phyloP scores from a whole-genome alignment of 768 basidiomycete species.

The Hortiboletus flavorubellus region DNA sequence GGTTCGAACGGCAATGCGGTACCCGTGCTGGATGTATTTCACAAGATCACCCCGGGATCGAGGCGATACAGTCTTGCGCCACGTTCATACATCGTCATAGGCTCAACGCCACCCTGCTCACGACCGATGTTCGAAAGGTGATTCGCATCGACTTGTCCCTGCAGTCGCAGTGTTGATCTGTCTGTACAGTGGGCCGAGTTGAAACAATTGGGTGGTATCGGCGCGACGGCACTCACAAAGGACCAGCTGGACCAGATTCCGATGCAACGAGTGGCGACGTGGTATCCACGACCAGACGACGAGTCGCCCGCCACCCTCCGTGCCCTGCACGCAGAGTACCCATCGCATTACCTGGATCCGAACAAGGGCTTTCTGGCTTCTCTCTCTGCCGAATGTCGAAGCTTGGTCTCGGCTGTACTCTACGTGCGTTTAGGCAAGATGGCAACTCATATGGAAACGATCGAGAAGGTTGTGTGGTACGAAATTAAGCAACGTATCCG shows the following conservation, averaged over 20 bases:
- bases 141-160: neutral
- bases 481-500: conserved; percentile 36
- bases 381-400: conserved; percentile 38
- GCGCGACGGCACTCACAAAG: conserved; percentile 42
- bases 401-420: conserved; percentile 32
- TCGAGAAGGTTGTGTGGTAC: conserved; percentile 34
- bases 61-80: conserved; percentile 43
- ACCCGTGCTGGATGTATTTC: neutral
- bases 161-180: neutral
- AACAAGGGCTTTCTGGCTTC: conserved; percentile 32
- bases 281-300: conserved; percentile 26
- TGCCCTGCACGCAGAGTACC: conserved; percentile 40
- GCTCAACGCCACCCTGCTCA: conserved; percentile 40
- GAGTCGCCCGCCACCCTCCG: conserved; percentile 29
- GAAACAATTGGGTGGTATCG: conserved; percentile 39
- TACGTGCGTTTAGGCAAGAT: conserved; percentile 33
- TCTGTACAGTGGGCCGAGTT: conserved; percentile 39
- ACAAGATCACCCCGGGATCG: conserved; percentile 41
- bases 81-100: conserved; percentile 41
- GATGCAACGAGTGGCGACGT: conserved; percentile 30
- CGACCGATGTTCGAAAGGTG: conserved; percentile 42
- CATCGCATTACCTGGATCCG: conserved; percentile 33
- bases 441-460: conserved; percentile 36
- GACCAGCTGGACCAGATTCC: conserved; percentile 36
- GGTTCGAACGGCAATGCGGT: conserved; percentile 36